Evolutionary conservation across 2,329 filamentous ascomycete genomes (phyloP), one percentile per base, ranked within the genome.

Genomic region (Exophiala sideris): DNA sequence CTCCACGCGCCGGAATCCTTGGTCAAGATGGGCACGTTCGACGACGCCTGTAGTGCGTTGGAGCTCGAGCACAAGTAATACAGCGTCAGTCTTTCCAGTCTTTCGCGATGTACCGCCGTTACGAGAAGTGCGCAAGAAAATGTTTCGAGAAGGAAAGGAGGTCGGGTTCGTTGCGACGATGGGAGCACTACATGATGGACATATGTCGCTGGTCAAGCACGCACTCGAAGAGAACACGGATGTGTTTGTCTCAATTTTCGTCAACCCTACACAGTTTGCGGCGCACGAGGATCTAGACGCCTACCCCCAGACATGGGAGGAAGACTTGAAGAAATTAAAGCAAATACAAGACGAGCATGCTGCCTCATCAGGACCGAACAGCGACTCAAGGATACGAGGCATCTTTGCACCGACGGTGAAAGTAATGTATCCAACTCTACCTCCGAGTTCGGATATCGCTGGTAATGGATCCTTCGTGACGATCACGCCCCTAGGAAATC

Each of bases 201-300:
- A 99, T 73, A 73, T 96, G 48, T 88, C 88, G 3, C 81, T 99
- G 18, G 87, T 96, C 65, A 87, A 89, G 55, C 82, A 85, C 63
- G 94, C 94, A 2, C 91, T 91, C 1, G 77, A 79, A 45, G 89
- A 95, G 65, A 94, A 91, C 73, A 87, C 88, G 61, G 82, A 91
- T 64, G 88, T 97, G 52, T 85, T 96, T 58, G 88, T 99, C 52
- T 91, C 87, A 68, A 86, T 97, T 63, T 99, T 92, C 71, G 88
- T 99, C 66, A 99, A 99, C 71, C 94, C 94, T 3, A 94, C 94
- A 1, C 94, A 99, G 72, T 99, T 99, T 68, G 92, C 92, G 32
- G 76, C 89, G 18, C 82, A 85, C 52, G 94, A 99, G 71, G 94
- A 99, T 68, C 78, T 99, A 16, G 82, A 82, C 40, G 90, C 85